Evolutionary conservation across 495 filamentous ascomycete species (phyloP).

Genomic region (Amphirosellinia nigrospora): DNA sequence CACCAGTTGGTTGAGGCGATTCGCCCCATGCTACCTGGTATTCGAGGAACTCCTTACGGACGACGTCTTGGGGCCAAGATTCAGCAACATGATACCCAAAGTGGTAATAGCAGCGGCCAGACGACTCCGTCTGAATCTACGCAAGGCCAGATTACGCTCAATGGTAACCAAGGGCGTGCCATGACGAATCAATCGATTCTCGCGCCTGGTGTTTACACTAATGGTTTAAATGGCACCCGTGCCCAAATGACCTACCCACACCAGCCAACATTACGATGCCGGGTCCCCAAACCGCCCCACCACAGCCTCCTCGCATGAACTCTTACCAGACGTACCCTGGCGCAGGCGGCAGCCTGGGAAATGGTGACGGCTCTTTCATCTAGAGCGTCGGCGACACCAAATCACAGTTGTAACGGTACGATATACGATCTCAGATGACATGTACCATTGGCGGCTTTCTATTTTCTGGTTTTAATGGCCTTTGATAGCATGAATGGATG

Average conservation of each 20-base stretch:
- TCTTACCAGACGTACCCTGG: conserved; percentile 34
- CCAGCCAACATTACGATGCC: conserved; percentile 37
- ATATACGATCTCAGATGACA: conserved; percentile 37
- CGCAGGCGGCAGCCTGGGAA: conserved; percentile 29
- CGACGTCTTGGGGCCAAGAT: conserved; percentile 92
- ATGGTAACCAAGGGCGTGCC: conserved; percentile 40
- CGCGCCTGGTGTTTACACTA: conserved; percentile 32
- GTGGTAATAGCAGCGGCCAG: conserved; percentile 37
- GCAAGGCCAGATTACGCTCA: conserved; percentile 49
- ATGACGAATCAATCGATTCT: conserved; percentile 43
- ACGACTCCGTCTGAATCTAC: conserved; percentile 46
- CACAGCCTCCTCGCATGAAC: conserved; percentile 35
- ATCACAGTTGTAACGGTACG: conserved; percentile 43
- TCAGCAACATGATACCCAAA: conserved; percentile 50
- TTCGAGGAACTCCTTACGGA: conserved; percentile 89
- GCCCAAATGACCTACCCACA: conserved; percentile 36
- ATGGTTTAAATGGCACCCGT: conserved; percentile 37
- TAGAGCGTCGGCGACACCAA: conserved; percentile 28
- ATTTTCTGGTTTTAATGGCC: conserved; percentile 30
- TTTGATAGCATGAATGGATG: conserved; percentile 38
- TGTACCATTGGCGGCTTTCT: conserved; percentile 31
- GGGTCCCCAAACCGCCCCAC: conserved; percentile 25
- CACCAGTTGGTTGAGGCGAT: conserved; percentile 77
- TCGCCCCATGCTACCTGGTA: conserved; percentile 78
- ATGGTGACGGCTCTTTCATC: conserved; percentile 38